phyloP scores from a whole-genome alignment of 2,329 filamentous ascomycete species.

The Neurospora sp. region DNA sequence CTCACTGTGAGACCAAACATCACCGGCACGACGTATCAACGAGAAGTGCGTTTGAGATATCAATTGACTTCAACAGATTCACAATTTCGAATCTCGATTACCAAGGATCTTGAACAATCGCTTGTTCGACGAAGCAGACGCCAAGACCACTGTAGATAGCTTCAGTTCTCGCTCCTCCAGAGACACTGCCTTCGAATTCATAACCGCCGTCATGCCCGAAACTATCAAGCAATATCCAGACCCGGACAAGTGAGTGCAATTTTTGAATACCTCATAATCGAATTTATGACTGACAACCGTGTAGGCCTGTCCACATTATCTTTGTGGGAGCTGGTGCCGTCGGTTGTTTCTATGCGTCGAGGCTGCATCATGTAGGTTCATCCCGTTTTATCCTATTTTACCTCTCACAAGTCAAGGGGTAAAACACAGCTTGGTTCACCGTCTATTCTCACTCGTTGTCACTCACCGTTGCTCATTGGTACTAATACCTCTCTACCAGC shows the following conservation, averaged over 20 bases:
- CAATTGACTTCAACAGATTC: neutral
- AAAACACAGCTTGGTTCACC: neutral
- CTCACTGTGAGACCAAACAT: neutral
- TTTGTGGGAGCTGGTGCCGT: conserved; percentile 64
- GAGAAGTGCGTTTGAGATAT: neutral
- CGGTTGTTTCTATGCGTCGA: conserved; percentile 62
- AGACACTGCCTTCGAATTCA: neutral
- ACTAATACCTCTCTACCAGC: conserved; percentile 25
- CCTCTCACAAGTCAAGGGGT: no score
- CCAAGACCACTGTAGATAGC: neutral
- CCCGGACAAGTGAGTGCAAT: conserved; percentile 11
- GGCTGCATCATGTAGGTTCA: conserved; percentile 46
- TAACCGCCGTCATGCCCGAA: conserved; percentile 3
- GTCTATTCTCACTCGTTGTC: no score
- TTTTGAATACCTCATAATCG: neutral
- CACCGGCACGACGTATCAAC: neutral
- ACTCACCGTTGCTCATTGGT: neutral
- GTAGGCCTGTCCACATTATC: conserved; percentile 45
- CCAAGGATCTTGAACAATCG: neutral
- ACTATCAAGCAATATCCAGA: conserved; percentile 9
- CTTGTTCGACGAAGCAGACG: neutral
- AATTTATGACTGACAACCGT: neutral
- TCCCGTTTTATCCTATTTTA: neutral
- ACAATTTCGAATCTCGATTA: rapidly evolving
- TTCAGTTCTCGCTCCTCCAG: neutral